These are phyloP conservation scores for Aspergillus nanangensis DNA, from an alignment of 495 filamentous ascomycete species.

Conservation along the genomic window DNA sequence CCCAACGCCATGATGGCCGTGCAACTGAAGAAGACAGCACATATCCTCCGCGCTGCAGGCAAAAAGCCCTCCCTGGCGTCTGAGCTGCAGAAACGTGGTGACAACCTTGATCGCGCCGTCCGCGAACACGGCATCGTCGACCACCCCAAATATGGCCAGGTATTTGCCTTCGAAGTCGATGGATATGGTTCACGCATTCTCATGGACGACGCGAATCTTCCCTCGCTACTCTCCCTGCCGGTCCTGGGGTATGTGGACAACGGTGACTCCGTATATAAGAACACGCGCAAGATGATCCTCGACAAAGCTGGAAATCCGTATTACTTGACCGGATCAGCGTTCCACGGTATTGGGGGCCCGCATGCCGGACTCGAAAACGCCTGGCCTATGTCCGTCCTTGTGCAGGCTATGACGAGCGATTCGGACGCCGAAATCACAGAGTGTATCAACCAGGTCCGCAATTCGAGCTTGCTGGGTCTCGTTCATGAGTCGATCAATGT, in stretches of 20 bases:
- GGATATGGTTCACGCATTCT: slow-evolving; percentile 87
- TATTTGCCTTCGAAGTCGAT: slow-evolving; percentile 97
- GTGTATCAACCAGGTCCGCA: slow-evolving; percentile 67
- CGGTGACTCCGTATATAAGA: slow-evolving; percentile 70
- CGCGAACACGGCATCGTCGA: slow-evolving; percentile 87
- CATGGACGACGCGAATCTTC: slow-evolving; percentile 98
- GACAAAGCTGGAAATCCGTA: slow-evolving; percentile 80
- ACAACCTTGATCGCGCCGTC: slow-evolving; percentile 68
- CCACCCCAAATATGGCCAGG: slow-evolving; percentile 76
- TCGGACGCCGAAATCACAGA: slow-evolving; percentile 77
- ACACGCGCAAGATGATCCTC: slow-evolving; percentile 90
- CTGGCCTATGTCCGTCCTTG: slow-evolving; percentile 95
- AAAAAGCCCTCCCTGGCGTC: slow-evolving; percentile 43
- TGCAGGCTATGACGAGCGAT: slow-evolving; percentile 87
- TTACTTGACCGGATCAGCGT: slow-evolving; percentile 72
- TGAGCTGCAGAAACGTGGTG: slow-evolving; percentile 59
- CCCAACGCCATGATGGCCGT: slow-evolving; percentile 95
- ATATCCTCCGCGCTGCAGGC: slow-evolving; percentile 57
- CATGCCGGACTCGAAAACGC: slow-evolving; percentile 78
- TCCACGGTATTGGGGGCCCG: slow-evolving; percentile 84
- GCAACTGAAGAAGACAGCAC: slow-evolving; percentile 74
- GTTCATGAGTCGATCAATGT: slow-evolving; percentile 94
- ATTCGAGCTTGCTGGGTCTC: slow-evolving; percentile 69
- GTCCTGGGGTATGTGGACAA: slow-evolving; percentile 74
- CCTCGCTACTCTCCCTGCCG: slow-evolving; percentile 82